phyloP scores from a whole-genome alignment of 352 stramenopile species.

The Globisporangium nagaii region DNA sequence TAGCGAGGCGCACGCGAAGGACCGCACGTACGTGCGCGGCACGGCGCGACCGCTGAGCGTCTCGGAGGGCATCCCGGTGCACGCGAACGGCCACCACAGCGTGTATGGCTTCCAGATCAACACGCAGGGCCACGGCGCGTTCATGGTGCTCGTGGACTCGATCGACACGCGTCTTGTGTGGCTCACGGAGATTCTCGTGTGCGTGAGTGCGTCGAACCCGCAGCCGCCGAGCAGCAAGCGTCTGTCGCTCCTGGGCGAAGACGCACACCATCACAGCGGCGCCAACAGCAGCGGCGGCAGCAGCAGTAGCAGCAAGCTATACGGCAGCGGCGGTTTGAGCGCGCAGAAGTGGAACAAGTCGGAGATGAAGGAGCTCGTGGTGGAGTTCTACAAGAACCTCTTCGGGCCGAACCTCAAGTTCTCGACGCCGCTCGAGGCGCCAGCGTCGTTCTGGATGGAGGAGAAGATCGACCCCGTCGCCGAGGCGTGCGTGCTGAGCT shows the following conservation, averaged over 20 bases:
- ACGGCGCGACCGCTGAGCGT: conserved; percentile 73
- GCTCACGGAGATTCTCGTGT: conserved; percentile 74
- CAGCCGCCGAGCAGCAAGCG: conserved; percentile 39
- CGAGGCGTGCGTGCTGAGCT: conserved; percentile 72
- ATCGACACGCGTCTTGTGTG: conserved; percentile 78
- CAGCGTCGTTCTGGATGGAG: conserved; percentile 80
- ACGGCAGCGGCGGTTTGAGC: conserved; percentile 12
- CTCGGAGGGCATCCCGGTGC: conserved; percentile 72
- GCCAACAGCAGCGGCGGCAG: conserved; percentile 9
- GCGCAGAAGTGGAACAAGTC: conserved; percentile 51
- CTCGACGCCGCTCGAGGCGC: conserved; percentile 66
- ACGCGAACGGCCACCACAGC: conserved; percentile 56
- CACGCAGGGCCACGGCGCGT: conserved; percentile 77
- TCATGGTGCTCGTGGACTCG: conserved; percentile 84
- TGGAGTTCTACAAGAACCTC: conserved; percentile 77
- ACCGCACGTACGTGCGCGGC: conserved; percentile 81
- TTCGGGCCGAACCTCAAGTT: conserved; percentile 78
- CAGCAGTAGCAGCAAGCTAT: conserved; percentile 11
- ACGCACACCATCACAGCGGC: conserved; percentile 15
- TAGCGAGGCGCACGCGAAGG: conserved; percentile 77
- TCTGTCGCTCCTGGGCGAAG: conserved; percentile 47
- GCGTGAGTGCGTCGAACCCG: conserved; percentile 43
- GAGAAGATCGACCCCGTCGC: conserved; percentile 75
- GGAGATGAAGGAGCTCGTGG: conserved; percentile 71
- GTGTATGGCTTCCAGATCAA: conserved; percentile 86